Conservation (phyloP, 2,329 filamentous ascomycete genomes). For the Colletotrichum sp. region DNA sequence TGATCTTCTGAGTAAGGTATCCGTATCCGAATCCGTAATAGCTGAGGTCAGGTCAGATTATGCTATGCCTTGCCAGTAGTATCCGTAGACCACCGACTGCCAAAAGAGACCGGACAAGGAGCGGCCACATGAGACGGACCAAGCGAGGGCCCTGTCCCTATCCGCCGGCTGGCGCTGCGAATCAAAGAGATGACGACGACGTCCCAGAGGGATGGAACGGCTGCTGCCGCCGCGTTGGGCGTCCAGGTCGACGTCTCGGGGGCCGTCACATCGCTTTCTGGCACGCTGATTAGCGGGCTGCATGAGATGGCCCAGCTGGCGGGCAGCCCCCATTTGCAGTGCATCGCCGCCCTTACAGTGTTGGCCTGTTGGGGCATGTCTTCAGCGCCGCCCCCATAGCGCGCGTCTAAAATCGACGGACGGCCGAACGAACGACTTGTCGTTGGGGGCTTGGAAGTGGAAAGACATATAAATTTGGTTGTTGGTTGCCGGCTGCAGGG, state of each 20-base stretch:
- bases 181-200: constrained; percentile 8
- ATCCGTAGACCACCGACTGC: background rate
- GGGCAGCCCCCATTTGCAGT: background rate
- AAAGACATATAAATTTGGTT: background rate
- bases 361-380: background rate
- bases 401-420: constrained; percentile 18
- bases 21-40: background rate
- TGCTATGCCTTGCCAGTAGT: background rate
- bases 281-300: constrained; percentile 10
- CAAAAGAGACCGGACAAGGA: background rate
- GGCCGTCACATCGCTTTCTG: constrained; percentile 13
- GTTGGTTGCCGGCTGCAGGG: background rate
- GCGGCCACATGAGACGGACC: background rate
- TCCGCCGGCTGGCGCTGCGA: constrained; percentile 7
- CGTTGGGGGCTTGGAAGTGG: background rate
- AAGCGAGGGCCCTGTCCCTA: constrained; percentile 9
- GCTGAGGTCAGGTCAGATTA: background rate
- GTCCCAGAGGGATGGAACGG: constrained; percentile 16
- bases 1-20: background rate
- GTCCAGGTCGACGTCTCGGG: background rate
- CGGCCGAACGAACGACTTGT: background rate
- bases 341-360: constrained; percentile 3
- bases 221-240: constrained; percentile 19
- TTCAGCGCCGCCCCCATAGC: constrained; percentile 12
- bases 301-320: background rate